Base-by-base conservation (phyloP, 2,329 filamentous ascomycete genomes). In the Penicillium frequentans region DNA sequence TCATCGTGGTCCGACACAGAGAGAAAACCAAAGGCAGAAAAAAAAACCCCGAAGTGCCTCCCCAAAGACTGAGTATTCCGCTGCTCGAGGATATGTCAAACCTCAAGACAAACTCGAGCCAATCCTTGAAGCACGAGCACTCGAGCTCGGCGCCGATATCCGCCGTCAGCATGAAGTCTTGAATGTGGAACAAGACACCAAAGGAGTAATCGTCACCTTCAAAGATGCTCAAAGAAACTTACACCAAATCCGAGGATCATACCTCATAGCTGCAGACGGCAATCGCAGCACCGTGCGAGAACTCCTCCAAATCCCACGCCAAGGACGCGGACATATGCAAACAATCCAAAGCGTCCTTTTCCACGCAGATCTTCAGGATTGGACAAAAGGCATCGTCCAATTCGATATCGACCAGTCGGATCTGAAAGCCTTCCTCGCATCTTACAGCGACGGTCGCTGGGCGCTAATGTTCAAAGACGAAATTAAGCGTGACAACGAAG, bases 61-160 rank as follows among this genome's bases (percentile, higher is more conserved):
- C 16, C 62, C 57, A 19, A 62, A 56, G 48, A 60, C 51, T 9
- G 61, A 64, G 7, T 73, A 62, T 11, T 67, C 57, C 31, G 52
- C 67, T 35, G 58, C 55, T 59, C 21, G 57, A 33, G 73, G 71
- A 1, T 65, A 69, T 2, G 69, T 68, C 5, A 68, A 71, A 0
- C 70, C 77, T 0, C 77, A 79, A 39, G 76, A 79, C 58, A 65
- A 69, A 24, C 62, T 79, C 9, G 78, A 80, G 47, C 72, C 73
- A 1, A 68, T 79, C 3, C 64, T 80, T 3, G 60, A 72, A 13
- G 56, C 67, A 10, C 56, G 63, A 0, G 77, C 75, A 5, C 44
- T 64, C 7, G 64, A 73, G 45, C 65, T 68, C 9, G 73, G 73
- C 1, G 72, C 64, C 0, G 73, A 77, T 49, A 58, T 76, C 3